Conservation (phyloP, 768 basidiomycete species). For the Mycena metata region DNA sequence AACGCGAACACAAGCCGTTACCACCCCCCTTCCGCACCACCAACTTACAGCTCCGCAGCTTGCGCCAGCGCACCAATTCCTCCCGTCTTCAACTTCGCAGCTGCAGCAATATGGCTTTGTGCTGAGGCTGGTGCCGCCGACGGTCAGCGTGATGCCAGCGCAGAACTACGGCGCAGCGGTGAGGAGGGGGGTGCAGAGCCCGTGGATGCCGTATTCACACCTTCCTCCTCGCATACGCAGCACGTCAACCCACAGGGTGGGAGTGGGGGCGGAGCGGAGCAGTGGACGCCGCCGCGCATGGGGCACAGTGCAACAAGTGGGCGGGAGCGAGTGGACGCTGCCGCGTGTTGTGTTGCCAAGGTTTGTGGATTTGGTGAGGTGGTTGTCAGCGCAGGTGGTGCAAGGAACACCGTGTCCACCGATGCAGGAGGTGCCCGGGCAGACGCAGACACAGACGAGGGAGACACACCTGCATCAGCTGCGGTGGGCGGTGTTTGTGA, state of each 20-base stretch:
- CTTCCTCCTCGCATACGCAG: neutral
- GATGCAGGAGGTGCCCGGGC: slow-evolving; percentile 5
- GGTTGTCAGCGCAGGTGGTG: slow-evolving; percentile 9
- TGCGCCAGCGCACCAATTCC: neutral
- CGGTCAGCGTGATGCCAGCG: neutral
- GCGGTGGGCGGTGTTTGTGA: slow-evolving; percentile 81
- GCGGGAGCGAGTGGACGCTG: slow-evolving; percentile 29
- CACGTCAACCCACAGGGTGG: slow-evolving; percentile 20
- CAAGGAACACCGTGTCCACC: slow-evolving; percentile 18
- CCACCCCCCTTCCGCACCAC: neutral
- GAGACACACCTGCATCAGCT: slow-evolving; percentile 54
- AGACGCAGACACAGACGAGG: neutral
- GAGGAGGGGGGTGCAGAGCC: slow-evolving; percentile 40
- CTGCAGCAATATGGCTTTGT: too few species aligned
- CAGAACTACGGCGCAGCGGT: too few species aligned
- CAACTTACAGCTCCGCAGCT: neutral
- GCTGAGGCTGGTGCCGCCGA: neutral
- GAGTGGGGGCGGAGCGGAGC: neutral
- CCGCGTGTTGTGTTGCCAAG: slow-evolving; percentile 35
- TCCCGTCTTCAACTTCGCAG: too few species aligned
- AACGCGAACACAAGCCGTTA: neutral
- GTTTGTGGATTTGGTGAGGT: slow-evolving; percentile 36
- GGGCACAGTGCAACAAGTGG: neutral
- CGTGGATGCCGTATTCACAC: slow-evolving; percentile 12
- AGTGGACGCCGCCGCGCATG: slow-evolving; percentile 23